phyloP scores from a whole-genome alignment of 768 basidiomycete genomes.

The Boletus edulis region DNA sequence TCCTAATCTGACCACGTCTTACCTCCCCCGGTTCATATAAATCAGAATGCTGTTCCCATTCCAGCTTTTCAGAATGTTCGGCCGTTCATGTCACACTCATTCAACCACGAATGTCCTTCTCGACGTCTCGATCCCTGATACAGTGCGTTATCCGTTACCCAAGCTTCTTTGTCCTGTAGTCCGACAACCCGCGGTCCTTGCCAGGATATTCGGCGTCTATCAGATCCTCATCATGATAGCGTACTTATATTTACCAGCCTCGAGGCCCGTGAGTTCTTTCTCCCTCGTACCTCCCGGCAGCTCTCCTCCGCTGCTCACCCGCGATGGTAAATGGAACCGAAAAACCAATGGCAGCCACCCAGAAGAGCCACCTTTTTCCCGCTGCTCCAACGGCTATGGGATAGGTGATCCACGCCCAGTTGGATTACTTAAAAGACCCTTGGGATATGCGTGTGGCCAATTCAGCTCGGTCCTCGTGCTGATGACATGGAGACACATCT shows the following conservation, averaged over 20 bases:
- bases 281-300: constrained; percentile 17
- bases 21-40: constrained; percentile 17
- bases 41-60: neutral
- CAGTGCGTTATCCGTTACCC: no score
- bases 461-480: no score
- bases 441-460: constrained; percentile 25
- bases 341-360: constrained; percentile 5
- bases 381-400: constrained; percentile 57
- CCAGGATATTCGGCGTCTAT: constrained; percentile 8
- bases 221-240: constrained; percentile 8
- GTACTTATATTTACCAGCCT: constrained; percentile 15
- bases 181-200: neutral
- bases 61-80: neutral
- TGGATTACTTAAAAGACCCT: constrained; percentile 43
- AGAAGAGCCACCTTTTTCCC: constrained; percentile 19
- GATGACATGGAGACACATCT: no score
- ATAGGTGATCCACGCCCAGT: no score
- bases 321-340: neutral
- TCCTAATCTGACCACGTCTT: constrained; percentile 6
- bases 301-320: constrained; percentile 1
- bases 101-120: no score
- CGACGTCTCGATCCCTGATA: no score
- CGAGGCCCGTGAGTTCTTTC: constrained; percentile 8
- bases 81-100: constrained; percentile 9
- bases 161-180: no score